Percentiles rank a stretch among this genome's conserved stretches.
Evolutionary conservation across 805 yeast species (phyloP).

Genomic region (Saccharomycopsis sp.): DNA sequence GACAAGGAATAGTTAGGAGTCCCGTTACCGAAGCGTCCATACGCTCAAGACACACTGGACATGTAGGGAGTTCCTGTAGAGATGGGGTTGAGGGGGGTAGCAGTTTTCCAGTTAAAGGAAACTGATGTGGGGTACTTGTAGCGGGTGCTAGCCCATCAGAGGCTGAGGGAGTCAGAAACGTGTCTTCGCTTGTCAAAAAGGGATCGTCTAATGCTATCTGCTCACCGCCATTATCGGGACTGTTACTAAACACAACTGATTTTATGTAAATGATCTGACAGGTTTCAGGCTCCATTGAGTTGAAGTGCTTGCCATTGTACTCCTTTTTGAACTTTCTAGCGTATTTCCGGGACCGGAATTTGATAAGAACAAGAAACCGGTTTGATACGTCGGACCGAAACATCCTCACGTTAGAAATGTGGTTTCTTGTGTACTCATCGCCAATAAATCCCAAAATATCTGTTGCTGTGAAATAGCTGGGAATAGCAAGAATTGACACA

Average conservation of each 20-base stretch:
- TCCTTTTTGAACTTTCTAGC: conserved; percentile 61
- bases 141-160: conserved; percentile 22
- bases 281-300: conserved; percentile 81
- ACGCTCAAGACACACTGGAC: conserved; percentile 88
- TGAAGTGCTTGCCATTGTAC: conserved; percentile 70
- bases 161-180: conserved; percentile 57
- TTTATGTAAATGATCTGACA: conserved; percentile 74
- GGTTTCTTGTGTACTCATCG: conserved; percentile 40
- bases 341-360: conserved; percentile 48
- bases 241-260: conserved; percentile 41
- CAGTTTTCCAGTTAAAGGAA: conserved; percentile 12
- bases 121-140: background rate
- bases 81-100: conserved; percentile 20
- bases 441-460: conserved; percentile 81
- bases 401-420: conserved; percentile 65
- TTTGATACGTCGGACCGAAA: conserved; percentile 58
- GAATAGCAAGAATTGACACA: conserved; percentile 33
- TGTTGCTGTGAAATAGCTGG: conserved; percentile 79
- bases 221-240: conserved; percentile 23
- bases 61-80: conserved; percentile 68
- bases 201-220: conserved; percentile 35
- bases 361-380: conserved; percentile 70
- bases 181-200: conserved; percentile 39
- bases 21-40: conserved; percentile 82
- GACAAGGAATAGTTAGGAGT: conserved; percentile 80